A percentile compares a stretch with the other conserved stretches of the same genome.
Evolutionary conservation across 768 basidiomycete species (phyloP).

Genomic region (Termitomyces sp.): DNA sequence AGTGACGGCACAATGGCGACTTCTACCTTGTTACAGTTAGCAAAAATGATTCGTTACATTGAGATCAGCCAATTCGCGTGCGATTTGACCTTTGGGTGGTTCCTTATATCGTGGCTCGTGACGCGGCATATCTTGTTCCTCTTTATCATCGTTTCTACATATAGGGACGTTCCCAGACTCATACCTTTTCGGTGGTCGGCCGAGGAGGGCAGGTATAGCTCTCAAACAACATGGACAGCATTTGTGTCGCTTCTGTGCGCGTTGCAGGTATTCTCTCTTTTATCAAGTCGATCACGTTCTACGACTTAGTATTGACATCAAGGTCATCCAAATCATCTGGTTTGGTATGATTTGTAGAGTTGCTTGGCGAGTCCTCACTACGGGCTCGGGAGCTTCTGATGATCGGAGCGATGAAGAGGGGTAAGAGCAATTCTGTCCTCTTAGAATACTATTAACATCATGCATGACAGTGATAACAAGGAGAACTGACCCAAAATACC

Average conservation of each 20-base stretch:
- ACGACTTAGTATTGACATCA: slow-evolving; percentile 11
- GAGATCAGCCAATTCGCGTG: slow-evolving; percentile 52
- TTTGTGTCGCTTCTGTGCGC: slow-evolving; percentile 54
- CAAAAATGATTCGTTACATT: slow-evolving; percentile 94
- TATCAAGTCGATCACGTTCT: background rate
- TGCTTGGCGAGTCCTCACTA: slow-evolving; percentile 72
- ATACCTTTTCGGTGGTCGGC: slow-evolving; percentile 58
- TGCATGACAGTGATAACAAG: slow-evolving; percentile 22
- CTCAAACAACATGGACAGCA: slow-evolving; percentile 29
- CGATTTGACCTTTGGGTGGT: slow-evolving; percentile 73
- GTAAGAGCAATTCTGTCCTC: slow-evolving; percentile 25
- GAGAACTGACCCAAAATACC: slow-evolving; percentile 24
- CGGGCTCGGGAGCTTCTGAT: slow-evolving; percentile 75
- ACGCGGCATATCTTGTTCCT: slow-evolving; percentile 85
- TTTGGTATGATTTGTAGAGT: slow-evolving; percentile 81
- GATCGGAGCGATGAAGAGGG: slow-evolving; percentile 80
- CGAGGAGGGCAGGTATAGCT: slow-evolving; percentile 50
- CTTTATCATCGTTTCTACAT: slow-evolving; percentile 59
- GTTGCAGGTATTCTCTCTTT: slow-evolving; percentile 48
- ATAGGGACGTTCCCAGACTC: slow-evolving; percentile 42
- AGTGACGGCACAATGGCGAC: background rate
- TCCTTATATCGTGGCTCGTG: slow-evolving; percentile 86
- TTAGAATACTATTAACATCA: slow-evolving; percentile 12
- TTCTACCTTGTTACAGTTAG: slow-evolving; percentile 46
- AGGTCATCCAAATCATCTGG: slow-evolving; percentile 82